Evolutionary conservation across 2,329 filamentous ascomycete genomes (phyloP), one percentile per base, ranked within the genome.

Genomic region (Ceratocystis variospora): DNA sequence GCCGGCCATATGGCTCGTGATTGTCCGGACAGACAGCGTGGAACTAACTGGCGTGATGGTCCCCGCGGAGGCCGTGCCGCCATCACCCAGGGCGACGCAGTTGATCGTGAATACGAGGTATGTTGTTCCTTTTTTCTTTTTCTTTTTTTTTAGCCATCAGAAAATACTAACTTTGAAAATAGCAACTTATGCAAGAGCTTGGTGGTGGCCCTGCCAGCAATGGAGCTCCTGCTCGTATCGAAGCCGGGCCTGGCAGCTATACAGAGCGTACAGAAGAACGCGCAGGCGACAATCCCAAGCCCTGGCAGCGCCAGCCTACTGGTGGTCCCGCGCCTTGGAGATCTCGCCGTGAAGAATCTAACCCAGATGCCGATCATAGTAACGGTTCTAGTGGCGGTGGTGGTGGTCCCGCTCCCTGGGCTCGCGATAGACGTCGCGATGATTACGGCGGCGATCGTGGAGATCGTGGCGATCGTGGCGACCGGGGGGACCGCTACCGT

Each of bases 101-200:
- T 93, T 69, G 92, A 96, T 75, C 87, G 89, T 75, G 94, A 99
- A 77, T 94, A 96, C 78, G 92, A 97, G 83, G 90, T 92, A 81
- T 76, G 86, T 76, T 69, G 55, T n/a, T 10, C n/a, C 2, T 53
- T 15, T 33, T 41, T 33, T 19, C 33, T 3, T 41, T 44, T 3
- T 15, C 17, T 33, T 19, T 44, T 5, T 41, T 44, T 3, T 15
- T n/a, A 17, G 3, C 37, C 37, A 41, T 3, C 7, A 15, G 37
- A 3, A 41, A 55, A 73, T 74, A 72, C 78, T 83, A 72, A 86
- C 75, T 68, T 55, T 61, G 4, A 5, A 53, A 66, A 8, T 71
- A 90, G 89, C 88, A 93, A 86, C 90, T 99, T 73, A 96, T 99
- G 91, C 88, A 95, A 83, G 94, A 97, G 81, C 84, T 97, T 71